A percentile compares a stretch with the other conserved stretches of the same genome.
phyloP scores from a whole-genome alignment of 768 basidiomycete genomes.

The Tylopilus cervinicoccineus region DNA sequence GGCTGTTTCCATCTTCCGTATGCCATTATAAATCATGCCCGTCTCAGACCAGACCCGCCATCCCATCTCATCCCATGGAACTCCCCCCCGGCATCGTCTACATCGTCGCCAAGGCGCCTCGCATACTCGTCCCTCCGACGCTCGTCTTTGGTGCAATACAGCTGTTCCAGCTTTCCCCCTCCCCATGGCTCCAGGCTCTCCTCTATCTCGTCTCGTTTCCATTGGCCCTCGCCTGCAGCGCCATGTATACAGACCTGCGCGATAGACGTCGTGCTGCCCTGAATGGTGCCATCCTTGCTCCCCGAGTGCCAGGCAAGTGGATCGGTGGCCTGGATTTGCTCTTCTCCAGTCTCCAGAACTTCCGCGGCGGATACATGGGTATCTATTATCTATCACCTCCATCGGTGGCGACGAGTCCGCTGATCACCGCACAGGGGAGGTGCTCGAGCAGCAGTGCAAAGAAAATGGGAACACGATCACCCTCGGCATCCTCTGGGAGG shows the following conservation, averaged over 20 bases:
- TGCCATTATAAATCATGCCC: no score
- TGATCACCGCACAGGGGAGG: conserved; percentile 24
- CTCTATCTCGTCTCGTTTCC: conserved; percentile 25
- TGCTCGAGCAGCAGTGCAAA: conserved; percentile 19
- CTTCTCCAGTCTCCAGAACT: conserved; percentile 16
- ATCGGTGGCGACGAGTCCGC: not conserved
- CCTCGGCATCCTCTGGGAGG: conserved; percentile 35
- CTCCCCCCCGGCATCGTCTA: conserved; percentile 34
- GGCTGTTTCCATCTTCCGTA: not conserved
- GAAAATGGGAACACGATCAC: conserved; percentile 32
- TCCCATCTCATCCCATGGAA: no score
- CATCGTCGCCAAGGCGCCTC: conserved; percentile 24
- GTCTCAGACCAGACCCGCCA: no score
- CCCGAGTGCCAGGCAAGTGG: conserved; percentile 31
- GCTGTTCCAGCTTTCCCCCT: conserved; percentile 9
- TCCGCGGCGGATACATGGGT: conserved; percentile 29
- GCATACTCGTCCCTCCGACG: conserved; percentile 16
- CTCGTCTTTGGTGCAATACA: conserved; percentile 14
- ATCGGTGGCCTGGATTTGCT: conserved; percentile 37
- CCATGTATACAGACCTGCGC: conserved; percentile 10
- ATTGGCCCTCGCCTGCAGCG: conserved; percentile 13
- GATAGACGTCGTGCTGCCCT: conserved; percentile 12
- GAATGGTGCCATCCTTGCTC: conserved; percentile 32
- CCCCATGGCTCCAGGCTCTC: conserved; percentile 14
- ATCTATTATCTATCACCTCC: conserved; percentile 8